Percentiles rank a stretch among this genome's conserved stretches.
Conservation (phyloP, 805 yeast species). For the Maudiozyma turicensis region DNA sequence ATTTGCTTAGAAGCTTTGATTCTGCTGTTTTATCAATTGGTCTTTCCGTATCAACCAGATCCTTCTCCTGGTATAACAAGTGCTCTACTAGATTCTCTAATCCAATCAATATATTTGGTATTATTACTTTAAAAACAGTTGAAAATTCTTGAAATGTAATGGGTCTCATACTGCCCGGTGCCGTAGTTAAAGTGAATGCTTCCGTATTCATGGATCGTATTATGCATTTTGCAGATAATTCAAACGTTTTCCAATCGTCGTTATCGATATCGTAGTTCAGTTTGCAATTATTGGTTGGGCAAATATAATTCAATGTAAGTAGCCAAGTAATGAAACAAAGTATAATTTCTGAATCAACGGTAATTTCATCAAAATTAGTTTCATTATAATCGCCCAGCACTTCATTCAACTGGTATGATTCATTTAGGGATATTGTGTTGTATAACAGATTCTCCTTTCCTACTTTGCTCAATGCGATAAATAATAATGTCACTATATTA, state of each 20-base stretch:
- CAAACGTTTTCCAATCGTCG: slow-evolving; percentile 35
- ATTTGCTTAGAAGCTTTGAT: slow-evolving; percentile 23
- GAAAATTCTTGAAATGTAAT: slow-evolving; percentile 30
- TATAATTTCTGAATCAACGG: slow-evolving; percentile 34
- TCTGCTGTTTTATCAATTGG: slow-evolving; percentile 1
- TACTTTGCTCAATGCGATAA: slow-evolving; percentile 36
- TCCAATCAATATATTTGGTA: slow-evolving; percentile 39
- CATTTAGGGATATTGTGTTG: not conserved
- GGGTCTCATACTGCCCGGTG: not conserved
- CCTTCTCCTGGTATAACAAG: slow-evolving; percentile 30
- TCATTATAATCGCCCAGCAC: slow-evolving; percentile 36
- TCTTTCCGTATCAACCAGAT: slow-evolving; percentile 9
- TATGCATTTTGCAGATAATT: slow-evolving; percentile 35
- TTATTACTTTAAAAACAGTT: slow-evolving; percentile 23
- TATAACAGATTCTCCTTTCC: slow-evolving; percentile 7
- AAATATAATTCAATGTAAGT: slow-evolving; percentile 35
- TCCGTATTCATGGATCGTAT: slow-evolving; percentile 2
- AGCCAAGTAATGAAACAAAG: slow-evolving; percentile 39
- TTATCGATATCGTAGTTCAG: slow-evolving; percentile 15
- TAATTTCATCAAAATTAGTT: slow-evolving; percentile 31
- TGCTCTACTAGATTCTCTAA: slow-evolving; percentile 36
- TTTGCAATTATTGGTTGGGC: slow-evolving; percentile 29
- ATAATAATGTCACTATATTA: slow-evolving; percentile 38
- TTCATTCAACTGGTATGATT: slow-evolving; percentile 6
- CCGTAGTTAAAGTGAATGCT: not conserved